Evolutionary conservation across 257 asterid genomes (phyloP).

Genomic region (Solanum corneliomulleri): DNA sequence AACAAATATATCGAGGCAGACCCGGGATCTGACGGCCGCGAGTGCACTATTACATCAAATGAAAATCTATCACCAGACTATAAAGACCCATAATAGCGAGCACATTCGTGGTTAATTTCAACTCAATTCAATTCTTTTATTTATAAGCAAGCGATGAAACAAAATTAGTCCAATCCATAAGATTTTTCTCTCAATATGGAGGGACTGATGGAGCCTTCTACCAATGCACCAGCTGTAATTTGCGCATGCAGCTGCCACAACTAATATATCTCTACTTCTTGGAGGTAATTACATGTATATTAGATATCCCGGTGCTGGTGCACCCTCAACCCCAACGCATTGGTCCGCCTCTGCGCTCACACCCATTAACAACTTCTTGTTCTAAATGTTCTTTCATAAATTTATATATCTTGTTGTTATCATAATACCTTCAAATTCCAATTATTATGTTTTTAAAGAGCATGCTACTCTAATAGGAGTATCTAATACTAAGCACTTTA

Average conservation of each 20-base stretch:
- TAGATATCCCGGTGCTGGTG: not conserved
- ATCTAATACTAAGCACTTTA: slow-evolving; percentile 3
- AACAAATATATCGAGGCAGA: not conserved
- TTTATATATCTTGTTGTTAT: not conserved
- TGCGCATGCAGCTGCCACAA: not conserved
- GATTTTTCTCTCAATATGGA: not conserved
- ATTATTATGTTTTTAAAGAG: not conserved
- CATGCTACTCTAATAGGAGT: not conserved
- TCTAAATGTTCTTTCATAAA: not conserved
- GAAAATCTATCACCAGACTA: not conserved
- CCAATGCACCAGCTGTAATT: not conserved
- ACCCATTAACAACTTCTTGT: not conserved
- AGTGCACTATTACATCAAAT: not conserved
- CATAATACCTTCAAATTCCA: not conserved
- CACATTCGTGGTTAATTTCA: not conserved
- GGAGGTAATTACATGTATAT: not conserved
- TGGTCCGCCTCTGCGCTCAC: not conserved
- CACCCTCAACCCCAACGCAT: not conserved
- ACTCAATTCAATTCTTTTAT: not conserved
- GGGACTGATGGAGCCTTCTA: not conserved
- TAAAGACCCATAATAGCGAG: not conserved
- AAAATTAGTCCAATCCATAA: not conserved
- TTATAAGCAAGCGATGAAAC: not conserved
- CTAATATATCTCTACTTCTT: not conserved
- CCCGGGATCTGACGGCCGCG: not conserved